Percentiles rank a stretch among this genome's conserved stretches.
These are phyloP conservation scores for Gypsophila paniculata DNA, from an alignment of 179 eudicot species.

Conservation along the genomic window DNA sequence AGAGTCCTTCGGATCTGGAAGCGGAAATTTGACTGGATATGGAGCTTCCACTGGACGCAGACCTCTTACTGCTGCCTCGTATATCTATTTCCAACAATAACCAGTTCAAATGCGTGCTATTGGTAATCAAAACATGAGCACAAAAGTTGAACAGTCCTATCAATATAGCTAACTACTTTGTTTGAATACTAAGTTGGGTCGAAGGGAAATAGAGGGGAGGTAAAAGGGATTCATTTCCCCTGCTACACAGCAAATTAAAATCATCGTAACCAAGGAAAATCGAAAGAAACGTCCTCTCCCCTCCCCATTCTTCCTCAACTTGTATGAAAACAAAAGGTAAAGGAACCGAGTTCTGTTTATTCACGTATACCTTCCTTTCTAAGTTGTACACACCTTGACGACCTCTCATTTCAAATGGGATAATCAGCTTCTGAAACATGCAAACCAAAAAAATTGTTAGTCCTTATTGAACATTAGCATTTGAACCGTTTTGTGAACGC, in stretches of 20 bases:
- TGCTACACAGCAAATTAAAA: too few relatives aligned
- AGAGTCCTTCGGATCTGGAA: constrained; percentile 49
- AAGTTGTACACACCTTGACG: constrained; percentile 81
- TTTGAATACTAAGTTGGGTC: too few relatives aligned
- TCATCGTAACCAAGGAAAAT: not conserved
- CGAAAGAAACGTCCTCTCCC: too few relatives aligned
- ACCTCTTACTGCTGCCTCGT: constrained; percentile 64
- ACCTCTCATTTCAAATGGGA: constrained; percentile 96
- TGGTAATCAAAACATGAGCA: constrained; percentile 32
- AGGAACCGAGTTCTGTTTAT: not conserved
- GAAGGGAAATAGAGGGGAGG: too few relatives aligned
- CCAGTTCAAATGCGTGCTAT: constrained; percentile 30
- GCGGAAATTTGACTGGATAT: constrained; percentile 52
- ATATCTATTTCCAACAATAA: constrained; percentile 37
- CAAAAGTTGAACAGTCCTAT: constrained; percentile 32
- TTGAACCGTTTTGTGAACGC: not conserved
- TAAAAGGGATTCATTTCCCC: too few relatives aligned
- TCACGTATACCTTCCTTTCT: constrained; percentile 59
- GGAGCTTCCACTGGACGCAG: constrained; percentile 50
- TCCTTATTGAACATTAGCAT: not conserved
- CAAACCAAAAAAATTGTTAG: not conserved
- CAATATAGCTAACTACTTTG: too few relatives aligned
- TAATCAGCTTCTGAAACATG: constrained; percentile 53
- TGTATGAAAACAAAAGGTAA: not conserved
- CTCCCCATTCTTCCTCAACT: not conserved